These are phyloP conservation scores for Exophiala mesophila DNA, from an alignment of 2,329 filamentous ascomycete genomes.

Conservation along the genomic window DNA sequence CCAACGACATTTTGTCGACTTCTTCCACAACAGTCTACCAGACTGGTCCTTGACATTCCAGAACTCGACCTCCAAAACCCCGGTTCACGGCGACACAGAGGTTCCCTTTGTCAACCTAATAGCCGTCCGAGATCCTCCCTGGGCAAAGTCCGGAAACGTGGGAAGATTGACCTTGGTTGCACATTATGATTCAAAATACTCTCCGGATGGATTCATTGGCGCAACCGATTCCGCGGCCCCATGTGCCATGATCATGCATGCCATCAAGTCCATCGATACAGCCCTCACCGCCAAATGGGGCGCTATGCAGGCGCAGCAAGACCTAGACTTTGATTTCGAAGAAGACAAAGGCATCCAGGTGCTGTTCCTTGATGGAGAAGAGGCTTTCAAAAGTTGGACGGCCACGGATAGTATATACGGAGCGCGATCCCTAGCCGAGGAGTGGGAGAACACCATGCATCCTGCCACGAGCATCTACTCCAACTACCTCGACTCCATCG, in stretches of 20 bases:
- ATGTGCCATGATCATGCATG: slow-evolving; percentile 88
- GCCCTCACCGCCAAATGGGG: slow-evolving; percentile 80
- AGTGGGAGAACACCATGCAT: slow-evolving; percentile 70
- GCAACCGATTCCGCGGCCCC: slow-evolving; percentile 91
- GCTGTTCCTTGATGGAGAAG: slow-evolving; percentile 85
- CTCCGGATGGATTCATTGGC: slow-evolving; percentile 81
- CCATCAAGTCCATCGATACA: slow-evolving; percentile 71
- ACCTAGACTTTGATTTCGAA: slow-evolving; percentile 51
- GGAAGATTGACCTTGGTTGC: slow-evolving; percentile 80
- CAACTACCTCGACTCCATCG: slow-evolving; percentile 71
- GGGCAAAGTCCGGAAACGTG: slow-evolving; percentile 67
- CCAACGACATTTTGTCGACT: slow-evolving; percentile 76
- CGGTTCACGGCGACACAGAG: slow-evolving; percentile 62
- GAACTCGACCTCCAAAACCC: slow-evolving; percentile 83
- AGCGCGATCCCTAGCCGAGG: slow-evolving; percentile 70
- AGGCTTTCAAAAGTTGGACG: slow-evolving; percentile 80
- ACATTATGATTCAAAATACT: slow-evolving; percentile 84
- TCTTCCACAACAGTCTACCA: slow-evolving; percentile 70
- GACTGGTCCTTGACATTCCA: slow-evolving; percentile 77
- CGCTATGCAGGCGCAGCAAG: slow-evolving; percentile 58
- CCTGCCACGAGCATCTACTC: slow-evolving; percentile 68
- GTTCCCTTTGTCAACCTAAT: slow-evolving; percentile 86
- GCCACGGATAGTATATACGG: slow-evolving; percentile 83
- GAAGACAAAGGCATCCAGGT: slow-evolving; percentile 83
- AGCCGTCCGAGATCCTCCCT: slow-evolving; percentile 81